A percentile compares a stretch with the other conserved stretches of the same genome.
phyloP scores from a whole-genome alignment of 2,329 filamentous ascomycete species.

The Fusarium humuli region DNA sequence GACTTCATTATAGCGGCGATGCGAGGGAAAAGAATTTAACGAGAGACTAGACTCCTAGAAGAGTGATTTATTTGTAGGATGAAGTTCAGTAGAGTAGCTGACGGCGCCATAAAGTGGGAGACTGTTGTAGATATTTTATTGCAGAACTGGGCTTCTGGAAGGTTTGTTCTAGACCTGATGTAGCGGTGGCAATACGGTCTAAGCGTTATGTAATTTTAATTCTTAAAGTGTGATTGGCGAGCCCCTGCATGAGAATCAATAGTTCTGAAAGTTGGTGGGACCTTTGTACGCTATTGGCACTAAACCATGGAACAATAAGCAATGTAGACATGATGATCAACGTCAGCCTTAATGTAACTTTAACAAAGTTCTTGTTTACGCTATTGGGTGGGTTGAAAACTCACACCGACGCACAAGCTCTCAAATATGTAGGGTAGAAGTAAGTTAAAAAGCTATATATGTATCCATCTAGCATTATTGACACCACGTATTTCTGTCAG shows the following conservation, averaged over 20 bases:
- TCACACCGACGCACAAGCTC: too few species aligned
- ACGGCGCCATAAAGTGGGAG: neutral
- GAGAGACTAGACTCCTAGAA: neutral
- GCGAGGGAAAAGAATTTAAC: fast-evolving
- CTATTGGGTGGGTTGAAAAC: too few species aligned
- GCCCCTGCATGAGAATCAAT: constrained; percentile 4
- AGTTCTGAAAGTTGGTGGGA: neutral
- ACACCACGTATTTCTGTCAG: too few species aligned
- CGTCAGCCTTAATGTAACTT: neutral
- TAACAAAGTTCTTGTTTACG: too few species aligned
- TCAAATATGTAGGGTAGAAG: too few species aligned
- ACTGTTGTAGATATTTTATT: neutral
- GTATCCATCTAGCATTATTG: too few species aligned
- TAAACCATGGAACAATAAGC: neutral
- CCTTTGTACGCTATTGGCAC: neutral
- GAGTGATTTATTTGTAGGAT: neutral
- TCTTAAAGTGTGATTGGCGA: constrained; percentile 5
- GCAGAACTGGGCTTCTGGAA: neutral
- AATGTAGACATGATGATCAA: neutral
- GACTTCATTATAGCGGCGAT: neutral
- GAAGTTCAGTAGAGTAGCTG: neutral
- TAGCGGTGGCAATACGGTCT: too few species aligned
- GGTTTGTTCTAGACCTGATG: too few species aligned
- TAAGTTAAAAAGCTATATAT: too few species aligned
- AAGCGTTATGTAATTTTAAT: too few species aligned